A percentile compares a stretch with the other conserved stretches of the same genome.
These are phyloP conservation scores for Garcia nutans DNA, from an alignment of 345 rosid species.

Conservation along the genomic window DNA sequence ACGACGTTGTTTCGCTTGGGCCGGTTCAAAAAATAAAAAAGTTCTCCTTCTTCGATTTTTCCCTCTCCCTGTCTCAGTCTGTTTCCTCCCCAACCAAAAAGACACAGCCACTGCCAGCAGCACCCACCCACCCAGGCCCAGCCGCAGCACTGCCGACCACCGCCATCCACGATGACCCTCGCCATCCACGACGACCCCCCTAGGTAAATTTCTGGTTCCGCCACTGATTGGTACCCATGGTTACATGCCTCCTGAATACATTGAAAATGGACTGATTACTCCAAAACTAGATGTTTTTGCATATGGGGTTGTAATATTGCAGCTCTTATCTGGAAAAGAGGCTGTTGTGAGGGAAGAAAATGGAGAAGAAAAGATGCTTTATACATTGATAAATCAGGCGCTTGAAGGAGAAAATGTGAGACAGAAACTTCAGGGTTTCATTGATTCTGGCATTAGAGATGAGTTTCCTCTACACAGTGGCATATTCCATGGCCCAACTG, in stretches of 20 bases:
- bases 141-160: too few species aligned
- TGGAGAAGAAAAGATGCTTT: constrained; percentile 48
- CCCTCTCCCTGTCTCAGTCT: too few species aligned
- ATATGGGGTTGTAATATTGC: constrained; percentile 75
- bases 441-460: constrained; percentile 54
- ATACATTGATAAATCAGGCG: constrained; percentile 45
- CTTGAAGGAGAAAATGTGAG: constrained; percentile 69
- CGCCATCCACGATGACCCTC: too few species aligned
- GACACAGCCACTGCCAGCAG: too few species aligned
- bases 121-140: too few species aligned
- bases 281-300: constrained; percentile 79
- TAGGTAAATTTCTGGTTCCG: too few species aligned
- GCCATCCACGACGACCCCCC: too few species aligned
- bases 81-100: too few species aligned
- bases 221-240: constrained; percentile 82
- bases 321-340: constrained; percentile 77
- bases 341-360: constrained; percentile 43
- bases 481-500: constrained; percentile 71
- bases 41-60: too few species aligned
- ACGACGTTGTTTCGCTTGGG: too few species aligned
- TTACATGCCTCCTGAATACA: constrained; percentile 85
- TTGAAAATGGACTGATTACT: constrained; percentile 78
- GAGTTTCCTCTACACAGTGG: constrained; percentile 78
- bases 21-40: too few species aligned
- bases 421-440: constrained; percentile 57